Percentiles rank a stretch among this genome's conserved stretches.
phyloP scores from a whole-genome alignment of 2,329 filamentous ascomycete genomes.

The Hypoxylon sp. region DNA sequence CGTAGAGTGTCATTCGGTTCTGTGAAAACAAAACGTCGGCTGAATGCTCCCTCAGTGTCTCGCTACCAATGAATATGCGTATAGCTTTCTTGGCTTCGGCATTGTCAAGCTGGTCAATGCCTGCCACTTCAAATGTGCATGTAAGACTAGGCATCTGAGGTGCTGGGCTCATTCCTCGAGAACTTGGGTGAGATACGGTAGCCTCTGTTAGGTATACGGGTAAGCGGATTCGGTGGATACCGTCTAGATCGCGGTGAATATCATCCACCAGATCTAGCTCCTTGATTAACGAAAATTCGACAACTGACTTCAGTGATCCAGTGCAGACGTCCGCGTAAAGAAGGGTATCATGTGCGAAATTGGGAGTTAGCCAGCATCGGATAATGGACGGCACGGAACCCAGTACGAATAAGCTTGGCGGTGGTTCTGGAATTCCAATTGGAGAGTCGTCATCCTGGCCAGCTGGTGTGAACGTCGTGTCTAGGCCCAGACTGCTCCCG shows the following conservation, averaged over 20 bases:
- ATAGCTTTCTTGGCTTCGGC: conserved; percentile 68
- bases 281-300: conserved; percentile 78
- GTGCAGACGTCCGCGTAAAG: conserved; percentile 93
- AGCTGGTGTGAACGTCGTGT: conserved; percentile 72
- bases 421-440: conserved; percentile 75
- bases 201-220: conserved; percentile 92
- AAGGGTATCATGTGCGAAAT: conserved; percentile 88
- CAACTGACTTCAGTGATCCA: conserved; percentile 86
- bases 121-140: conserved; percentile 78
- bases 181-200: conserved; percentile 78
- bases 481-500: conserved; percentile 87
- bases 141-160: conserved; percentile 84
- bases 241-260: conserved; percentile 71
- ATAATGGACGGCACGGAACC: conserved; percentile 93
- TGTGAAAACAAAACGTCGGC: conserved; percentile 93
- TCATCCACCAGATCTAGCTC: conserved; percentile 76
- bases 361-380: conserved; percentile 90
- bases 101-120: conserved; percentile 61
- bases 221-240: conserved; percentile 74
- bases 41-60: conserved; percentile 83
- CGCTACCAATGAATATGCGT: conserved; percentile 89
- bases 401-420: conserved; percentile 84
- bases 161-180: conserved; percentile 74
- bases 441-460: conserved; percentile 74
- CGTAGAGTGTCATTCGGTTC: conserved; percentile 86